phyloP scores from a whole-genome alignment of 495 filamentous ascomycete species.

The Neurospora pannonica region DNA sequence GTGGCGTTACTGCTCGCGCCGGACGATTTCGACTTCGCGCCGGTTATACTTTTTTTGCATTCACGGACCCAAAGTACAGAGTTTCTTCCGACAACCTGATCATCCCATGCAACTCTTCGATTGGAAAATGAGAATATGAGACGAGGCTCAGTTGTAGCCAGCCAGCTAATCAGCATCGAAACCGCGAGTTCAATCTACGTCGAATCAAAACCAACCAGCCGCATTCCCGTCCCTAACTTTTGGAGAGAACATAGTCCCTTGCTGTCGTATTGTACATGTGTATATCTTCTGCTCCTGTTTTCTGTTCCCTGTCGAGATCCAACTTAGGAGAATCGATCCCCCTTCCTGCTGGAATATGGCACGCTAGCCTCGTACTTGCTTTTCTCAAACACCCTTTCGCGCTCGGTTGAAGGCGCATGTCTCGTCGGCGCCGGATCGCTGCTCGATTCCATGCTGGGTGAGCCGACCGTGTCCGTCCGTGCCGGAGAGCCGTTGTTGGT shows the following conservation, averaged over 20 bases:
- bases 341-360: conserved; percentile 65
- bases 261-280: not conserved
- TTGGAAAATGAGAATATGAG: not conserved
- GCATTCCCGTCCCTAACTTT: not conserved
- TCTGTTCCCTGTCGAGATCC: not conserved
- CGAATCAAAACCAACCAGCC: not conserved
- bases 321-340: conserved; percentile 64
- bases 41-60: not conserved
- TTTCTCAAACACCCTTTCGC: conserved; percentile 61
- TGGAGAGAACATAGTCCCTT: not conserved
- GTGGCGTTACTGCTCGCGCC: not conserved
- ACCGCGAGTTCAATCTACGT: not conserved
- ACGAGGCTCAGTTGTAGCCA: not conserved
- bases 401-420: conserved; percentile 68
- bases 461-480: conserved; percentile 51
- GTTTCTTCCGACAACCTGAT: not conserved
- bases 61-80: not conserved
- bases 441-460: conserved; percentile 70
- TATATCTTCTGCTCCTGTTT: not conserved
- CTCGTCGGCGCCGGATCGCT: conserved; percentile 79
- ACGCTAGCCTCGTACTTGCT: conserved; percentile 75
- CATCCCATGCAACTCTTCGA: not conserved
- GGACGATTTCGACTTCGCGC: not conserved
- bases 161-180: not conserved
- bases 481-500: conserved; percentile 26